Evolutionary conservation across 352 stramenopile species (phyloP), one percentile per base, ranked within the genome.

Genomic region (Globisporangium splendens): DNA sequence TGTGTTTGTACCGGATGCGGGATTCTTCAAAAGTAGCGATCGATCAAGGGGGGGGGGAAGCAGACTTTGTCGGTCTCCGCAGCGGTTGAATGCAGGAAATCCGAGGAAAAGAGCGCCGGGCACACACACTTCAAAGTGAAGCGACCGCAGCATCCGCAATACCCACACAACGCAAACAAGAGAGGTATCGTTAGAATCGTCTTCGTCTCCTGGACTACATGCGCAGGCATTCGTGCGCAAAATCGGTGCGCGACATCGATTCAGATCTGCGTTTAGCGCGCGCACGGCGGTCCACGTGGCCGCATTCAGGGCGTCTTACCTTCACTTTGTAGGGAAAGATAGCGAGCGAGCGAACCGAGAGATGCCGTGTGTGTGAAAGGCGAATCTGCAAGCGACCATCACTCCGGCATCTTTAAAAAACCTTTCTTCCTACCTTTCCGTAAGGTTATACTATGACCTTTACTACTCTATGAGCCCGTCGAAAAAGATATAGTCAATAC

Each of bases 291-390:
- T 51, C 59, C 58, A 54, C 59, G 52, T 65, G 59, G 50, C 50
- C 33, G 41, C 24, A 31, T 31, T 5, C 2, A 6, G 24, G 24
- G 24, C 24, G 24, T 50, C 52, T 33, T 43, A 65, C 59, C 59
- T 65, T 59, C 50, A 47, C 56, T 49, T 31, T 57, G 47, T 43
- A 20, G 35, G 21, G 50, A 59, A 64, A 64, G 58, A 64, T 64
- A 64, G 58, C 58, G 50, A 64, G 50, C 35, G 50, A 59, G 54
- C 43, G 4, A 0, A 5, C n/a, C 7, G 28, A 33, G n/a, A 15
- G n/a, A 12, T n/a, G 18, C 21, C 21, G 22, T 17, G 8, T 38
- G 22, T 13, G 7, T 22, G 42, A 14, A 57, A 38, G 24, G 24
- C 24, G 24, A 31, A 31, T 31, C 24, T 5, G 24, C 24, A 31